A percentile compares a stretch with the other conserved stretches of the same genome.
These are phyloP conservation scores for Dendrobium nobile DNA, from an alignment of 106 monocot genomes.

Conservation along the genomic window DNA sequence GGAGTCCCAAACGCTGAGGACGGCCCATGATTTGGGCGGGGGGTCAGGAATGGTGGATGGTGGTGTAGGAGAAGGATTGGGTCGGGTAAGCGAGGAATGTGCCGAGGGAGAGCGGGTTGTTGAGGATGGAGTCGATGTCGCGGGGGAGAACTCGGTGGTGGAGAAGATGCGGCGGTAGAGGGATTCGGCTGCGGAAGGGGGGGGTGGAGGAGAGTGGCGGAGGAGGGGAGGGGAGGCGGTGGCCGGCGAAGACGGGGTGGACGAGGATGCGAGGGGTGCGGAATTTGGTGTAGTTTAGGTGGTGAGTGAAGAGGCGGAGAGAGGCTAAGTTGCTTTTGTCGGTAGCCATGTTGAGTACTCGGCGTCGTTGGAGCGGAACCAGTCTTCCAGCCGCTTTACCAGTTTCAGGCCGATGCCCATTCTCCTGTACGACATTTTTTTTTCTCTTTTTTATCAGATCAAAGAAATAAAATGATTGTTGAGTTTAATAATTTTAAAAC, in stretches of 20 bases:
- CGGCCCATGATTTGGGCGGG: slow-evolving; percentile 78
- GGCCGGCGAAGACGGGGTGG: slow-evolving; percentile 30
- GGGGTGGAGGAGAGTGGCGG: slow-evolving; percentile 17
- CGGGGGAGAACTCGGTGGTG: slow-evolving; percentile 71
- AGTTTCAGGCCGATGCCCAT: slow-evolving; percentile 20
- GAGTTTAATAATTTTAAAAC: no score
- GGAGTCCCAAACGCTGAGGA: slow-evolving; percentile 79
- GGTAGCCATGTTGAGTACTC: slow-evolving; percentile 36
- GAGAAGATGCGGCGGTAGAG: slow-evolving; percentile 50
- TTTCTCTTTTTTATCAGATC: no score
- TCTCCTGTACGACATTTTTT: slow-evolving; percentile 3
- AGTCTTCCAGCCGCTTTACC: slow-evolving; percentile 16
- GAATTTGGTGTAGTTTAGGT: slow-evolving; percentile 25
- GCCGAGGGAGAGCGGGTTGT: slow-evolving; percentile 55
- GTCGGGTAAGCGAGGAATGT: slow-evolving; percentile 46
- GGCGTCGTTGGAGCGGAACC: slow-evolving; percentile 17
- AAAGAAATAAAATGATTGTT: no score
- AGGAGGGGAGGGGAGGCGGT: slow-evolving; percentile 11
- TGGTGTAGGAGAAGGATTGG: no score
- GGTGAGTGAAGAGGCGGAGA: slow-evolving; percentile 22
- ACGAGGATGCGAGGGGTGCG: slow-evolving; percentile 26
- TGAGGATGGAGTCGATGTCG: slow-evolving; percentile 73
- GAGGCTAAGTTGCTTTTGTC: slow-evolving; percentile 23
- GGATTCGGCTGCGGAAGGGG: slow-evolving; percentile 33
- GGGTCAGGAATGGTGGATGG: slow-evolving; percentile 15